Conservation (phyloP, 768 basidiomycete genomes). For the Amanita inopinata region DNA sequence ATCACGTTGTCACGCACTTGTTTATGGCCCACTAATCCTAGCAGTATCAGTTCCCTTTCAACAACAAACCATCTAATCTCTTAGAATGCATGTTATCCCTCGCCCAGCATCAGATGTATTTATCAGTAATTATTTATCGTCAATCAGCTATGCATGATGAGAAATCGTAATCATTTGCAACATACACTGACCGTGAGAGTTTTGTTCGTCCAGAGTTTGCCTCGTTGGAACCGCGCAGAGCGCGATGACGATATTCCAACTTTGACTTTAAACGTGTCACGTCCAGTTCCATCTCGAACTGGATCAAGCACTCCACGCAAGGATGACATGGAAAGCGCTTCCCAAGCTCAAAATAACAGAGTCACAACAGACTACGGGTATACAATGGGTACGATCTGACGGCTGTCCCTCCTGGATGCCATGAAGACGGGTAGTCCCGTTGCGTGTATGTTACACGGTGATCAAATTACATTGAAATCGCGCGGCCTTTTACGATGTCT, state of each 20-base stretch:
- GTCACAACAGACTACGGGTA: conserved; percentile 6
- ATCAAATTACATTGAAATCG: conserved; percentile 66
- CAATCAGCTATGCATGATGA: no score
- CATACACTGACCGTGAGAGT: no score
- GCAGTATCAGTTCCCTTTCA: no score
- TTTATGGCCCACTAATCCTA: no score
- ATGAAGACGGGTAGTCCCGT: not conserved
- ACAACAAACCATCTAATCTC: not conserved
- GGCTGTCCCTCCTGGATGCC: not conserved
- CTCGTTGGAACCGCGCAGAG: conserved; percentile 8
- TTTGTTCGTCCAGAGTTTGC: no score
- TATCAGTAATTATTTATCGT: not conserved
- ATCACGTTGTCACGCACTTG: no score
- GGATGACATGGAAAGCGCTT: no score
- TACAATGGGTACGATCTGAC: conserved; percentile 4
- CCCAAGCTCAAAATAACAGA: not conserved
- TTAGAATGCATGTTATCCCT: no score
- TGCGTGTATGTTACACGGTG: conserved; percentile 13
- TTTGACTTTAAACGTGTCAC: not conserved
- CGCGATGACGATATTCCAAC: not conserved
- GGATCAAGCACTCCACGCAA: no score
- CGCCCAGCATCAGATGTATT: not conserved
- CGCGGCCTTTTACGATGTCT: conserved; percentile 62
- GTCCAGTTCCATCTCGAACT: not conserved
- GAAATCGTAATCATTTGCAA: no score